Percentiles rank a stretch among this genome's conserved stretches.
phyloP scores from a whole-genome alignment of 345 rosid genomes.

The Cardamine chenopodiifolia region DNA sequence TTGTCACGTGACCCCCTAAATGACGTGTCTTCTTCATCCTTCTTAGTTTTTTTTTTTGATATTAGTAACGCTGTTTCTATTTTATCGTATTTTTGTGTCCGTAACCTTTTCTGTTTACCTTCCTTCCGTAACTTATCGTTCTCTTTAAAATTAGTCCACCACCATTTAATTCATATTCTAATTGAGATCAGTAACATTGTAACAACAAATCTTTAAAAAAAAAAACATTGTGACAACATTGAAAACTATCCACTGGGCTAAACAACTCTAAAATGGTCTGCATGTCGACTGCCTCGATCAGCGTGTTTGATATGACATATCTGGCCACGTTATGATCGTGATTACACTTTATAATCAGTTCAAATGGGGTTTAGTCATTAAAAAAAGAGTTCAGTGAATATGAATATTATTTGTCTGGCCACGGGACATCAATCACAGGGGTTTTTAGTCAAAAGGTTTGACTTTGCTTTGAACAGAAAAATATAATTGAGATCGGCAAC shows the following conservation, averaged over 20 bases:
- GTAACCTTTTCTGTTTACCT: background rate
- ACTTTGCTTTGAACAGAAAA: background rate
- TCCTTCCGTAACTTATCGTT: background rate
- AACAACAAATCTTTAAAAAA: too few species aligned
- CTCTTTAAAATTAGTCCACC: background rate
- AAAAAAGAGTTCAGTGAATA: background rate
- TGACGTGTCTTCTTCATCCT: background rate
- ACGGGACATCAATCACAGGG: too few species aligned
- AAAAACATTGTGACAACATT: too few species aligned
- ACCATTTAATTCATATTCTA: background rate
- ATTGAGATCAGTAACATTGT: too few species aligned
- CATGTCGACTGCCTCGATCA: background rate
- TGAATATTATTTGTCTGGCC: too few species aligned
- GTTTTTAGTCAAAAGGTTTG: background rate
- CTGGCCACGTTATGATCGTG: conserved; percentile 19
- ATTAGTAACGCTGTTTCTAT: background rate
- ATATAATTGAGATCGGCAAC: background rate
- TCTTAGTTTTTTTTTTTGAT: background rate
- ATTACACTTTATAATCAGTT: background rate
- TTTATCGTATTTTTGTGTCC: background rate
- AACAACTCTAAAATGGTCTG: background rate
- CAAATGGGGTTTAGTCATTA: background rate
- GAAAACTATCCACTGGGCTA: background rate
- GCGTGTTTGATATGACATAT: conserved; percentile 5
- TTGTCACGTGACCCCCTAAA: background rate